A percentile compares a stretch with the other conserved stretches of the same genome.
These are phyloP conservation scores for Penicillium taxi DNA, from an alignment of 495 filamentous ascomycete species.

Conservation along the genomic window DNA sequence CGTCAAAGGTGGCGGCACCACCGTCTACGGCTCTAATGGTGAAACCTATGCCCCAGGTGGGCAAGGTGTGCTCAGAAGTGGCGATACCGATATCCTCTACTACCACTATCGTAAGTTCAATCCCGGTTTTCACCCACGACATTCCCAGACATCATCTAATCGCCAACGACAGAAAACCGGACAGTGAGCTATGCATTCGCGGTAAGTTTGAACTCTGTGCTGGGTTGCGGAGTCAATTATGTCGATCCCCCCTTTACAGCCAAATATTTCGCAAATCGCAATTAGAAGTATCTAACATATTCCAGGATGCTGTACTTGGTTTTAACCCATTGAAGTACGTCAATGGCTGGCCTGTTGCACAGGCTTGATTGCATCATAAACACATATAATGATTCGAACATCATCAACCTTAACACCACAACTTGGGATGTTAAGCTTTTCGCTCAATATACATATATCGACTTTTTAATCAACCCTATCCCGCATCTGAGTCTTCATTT, in stretches of 20 bases:
- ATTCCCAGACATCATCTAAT: conserved; percentile 6
- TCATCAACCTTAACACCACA: neutral
- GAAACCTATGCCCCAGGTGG: conserved; percentile 43
- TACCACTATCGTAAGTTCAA: conserved; percentile 39
- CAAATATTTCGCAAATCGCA: conserved; percentile 1
- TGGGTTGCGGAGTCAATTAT: conserved; percentile 10
- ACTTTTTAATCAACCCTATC: neutral
- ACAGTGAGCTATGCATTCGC: conserved; percentile 33
- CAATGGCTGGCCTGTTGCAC: conserved; percentile 37
- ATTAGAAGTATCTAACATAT: conserved; percentile 15
- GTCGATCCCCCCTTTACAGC: no score
- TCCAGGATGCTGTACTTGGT: conserved; percentile 36
- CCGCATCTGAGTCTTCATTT: neutral
- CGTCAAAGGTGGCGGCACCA: conserved; percentile 33
- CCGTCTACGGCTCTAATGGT: conserved; percentile 40
- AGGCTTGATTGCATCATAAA: conserved; percentile 10
- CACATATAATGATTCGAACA: conserved; percentile 1
- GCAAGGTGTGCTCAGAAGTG: conserved; percentile 31
- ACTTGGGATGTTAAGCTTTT: neutral
- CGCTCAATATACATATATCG: neutral
- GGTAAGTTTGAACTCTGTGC: conserved; percentile 17
- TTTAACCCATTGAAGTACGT: conserved; percentile 36
- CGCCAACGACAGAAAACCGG: conserved; percentile 30
- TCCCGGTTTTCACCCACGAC: neutral
- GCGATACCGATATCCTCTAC: conserved; percentile 33